Percentiles rank a stretch among this genome's conserved stretches.
These are phyloP conservation scores for Alternaria rosae DNA, from an alignment of 2,329 filamentous ascomycete genomes.

Conservation along the genomic window DNA sequence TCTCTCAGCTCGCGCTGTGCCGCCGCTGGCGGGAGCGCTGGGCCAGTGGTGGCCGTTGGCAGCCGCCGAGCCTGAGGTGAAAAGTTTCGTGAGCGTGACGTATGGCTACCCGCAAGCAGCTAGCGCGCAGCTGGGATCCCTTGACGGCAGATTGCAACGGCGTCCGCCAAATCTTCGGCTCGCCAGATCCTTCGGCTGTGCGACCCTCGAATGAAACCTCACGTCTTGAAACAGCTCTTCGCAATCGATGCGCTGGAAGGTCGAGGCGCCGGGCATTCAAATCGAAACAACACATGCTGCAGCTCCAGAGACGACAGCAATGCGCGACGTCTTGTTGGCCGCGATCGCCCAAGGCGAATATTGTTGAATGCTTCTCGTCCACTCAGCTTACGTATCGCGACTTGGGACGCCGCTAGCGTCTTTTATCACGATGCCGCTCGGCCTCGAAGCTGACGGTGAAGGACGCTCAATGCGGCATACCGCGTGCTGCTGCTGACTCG, in stretches of 20 bases:
- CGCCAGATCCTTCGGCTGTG: conserved; percentile 14
- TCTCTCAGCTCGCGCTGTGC: neutral
- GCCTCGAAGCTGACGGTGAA: conserved; percentile 23
- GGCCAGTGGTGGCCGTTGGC: neutral
- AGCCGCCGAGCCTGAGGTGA: conserved; percentile 12
- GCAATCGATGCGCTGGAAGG: conserved; percentile 20
- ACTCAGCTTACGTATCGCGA: conserved; percentile 27
- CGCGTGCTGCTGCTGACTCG: conserved; percentile 30
- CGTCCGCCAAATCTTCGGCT: conserved; percentile 22
- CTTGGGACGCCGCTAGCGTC: conserved; percentile 18
- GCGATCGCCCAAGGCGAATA: conserved; percentile 6
- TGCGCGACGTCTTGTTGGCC: conserved; percentile 13
- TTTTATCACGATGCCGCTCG: conserved; percentile 15
- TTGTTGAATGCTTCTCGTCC: conserved; percentile 26
- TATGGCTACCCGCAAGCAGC: conserved; percentile 8
- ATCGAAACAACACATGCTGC: conserved; percentile 24
- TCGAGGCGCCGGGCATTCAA: conserved; percentile 11
- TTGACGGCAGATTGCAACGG: conserved; percentile 15
- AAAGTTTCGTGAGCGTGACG: conserved; percentile 29
- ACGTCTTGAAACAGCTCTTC: conserved; percentile 20
- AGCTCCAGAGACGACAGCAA: conserved; percentile 8
- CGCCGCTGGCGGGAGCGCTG: neutral
- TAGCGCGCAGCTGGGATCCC: conserved; percentile 15
- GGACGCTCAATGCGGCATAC: conserved; percentile 34
- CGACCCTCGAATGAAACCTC: conserved; percentile 18